phyloP scores from a whole-genome alignment of 1,284 basidiomycete genomes.

The Amylostereum areolatum region DNA sequence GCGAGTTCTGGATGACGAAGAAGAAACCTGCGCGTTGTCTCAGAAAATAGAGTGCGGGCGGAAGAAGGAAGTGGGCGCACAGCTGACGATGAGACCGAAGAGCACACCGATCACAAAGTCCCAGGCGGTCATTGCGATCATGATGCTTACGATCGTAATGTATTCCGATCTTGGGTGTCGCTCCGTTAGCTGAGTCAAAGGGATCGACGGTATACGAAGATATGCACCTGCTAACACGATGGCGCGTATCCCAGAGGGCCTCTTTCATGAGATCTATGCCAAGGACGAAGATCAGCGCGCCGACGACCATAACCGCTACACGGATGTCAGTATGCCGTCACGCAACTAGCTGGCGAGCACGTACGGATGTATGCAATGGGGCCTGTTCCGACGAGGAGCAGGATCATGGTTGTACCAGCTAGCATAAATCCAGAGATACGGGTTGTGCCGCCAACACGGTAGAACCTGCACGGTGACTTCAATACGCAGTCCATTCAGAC shows the following conservation, averaged over 20 bases:
- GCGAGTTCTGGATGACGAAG: slow-evolving; percentile 93
- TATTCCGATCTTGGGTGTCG: slow-evolving; percentile 51
- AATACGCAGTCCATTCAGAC: not conserved
- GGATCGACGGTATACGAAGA: not conserved
- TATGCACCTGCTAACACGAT: slow-evolving; percentile 75
- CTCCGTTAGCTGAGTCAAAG: not conserved
- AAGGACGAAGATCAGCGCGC: slow-evolving; percentile 90
- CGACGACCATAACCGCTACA: slow-evolving; percentile 82
- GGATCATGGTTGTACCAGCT: slow-evolving; percentile 64
- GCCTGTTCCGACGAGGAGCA: slow-evolving; percentile 80
- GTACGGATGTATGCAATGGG: slow-evolving; percentile 86
- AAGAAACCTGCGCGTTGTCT: slow-evolving; percentile 64
- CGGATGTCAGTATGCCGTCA: too few relatives aligned
- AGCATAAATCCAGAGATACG: slow-evolving; percentile 85
- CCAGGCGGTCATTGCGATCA: slow-evolving; percentile 89
- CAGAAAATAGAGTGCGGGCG: not conserved
- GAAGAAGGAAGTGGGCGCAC: slow-evolving; percentile 36
- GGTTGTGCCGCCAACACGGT: slow-evolving; percentile 89
- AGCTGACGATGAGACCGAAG: slow-evolving; percentile 89
- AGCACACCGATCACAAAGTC: slow-evolving; percentile 94
- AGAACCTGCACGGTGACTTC: slow-evolving; percentile 53
- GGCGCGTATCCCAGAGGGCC: slow-evolving; percentile 92
- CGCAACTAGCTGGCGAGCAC: slow-evolving; percentile 24
- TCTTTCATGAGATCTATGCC: slow-evolving; percentile 94
- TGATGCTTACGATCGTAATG: slow-evolving; percentile 74